Evolutionary conservation across 2,329 filamentous ascomycete species (phyloP).

Genomic region (Cytospora chrysosperma): DNA sequence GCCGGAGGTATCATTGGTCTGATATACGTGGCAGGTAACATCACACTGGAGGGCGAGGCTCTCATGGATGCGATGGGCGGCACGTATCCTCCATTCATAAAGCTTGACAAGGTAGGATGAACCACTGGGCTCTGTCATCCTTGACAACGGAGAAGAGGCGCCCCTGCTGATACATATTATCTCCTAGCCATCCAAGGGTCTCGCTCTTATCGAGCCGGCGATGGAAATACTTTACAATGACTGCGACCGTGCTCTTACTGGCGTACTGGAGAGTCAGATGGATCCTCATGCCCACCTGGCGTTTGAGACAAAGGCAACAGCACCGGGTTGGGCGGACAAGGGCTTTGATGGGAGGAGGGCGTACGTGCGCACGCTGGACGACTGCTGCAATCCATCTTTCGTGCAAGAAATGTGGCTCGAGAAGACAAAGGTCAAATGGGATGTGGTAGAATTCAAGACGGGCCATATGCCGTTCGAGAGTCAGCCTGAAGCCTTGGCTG

Average conservation of each 20-base stretch:
- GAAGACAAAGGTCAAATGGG: slow-evolving; percentile 29
- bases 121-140: background rate
- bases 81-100: background rate
- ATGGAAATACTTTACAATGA: slow-evolving; percentile 11
- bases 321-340: slow-evolving; percentile 7
- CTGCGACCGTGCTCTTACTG: background rate
- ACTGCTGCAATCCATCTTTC: slow-evolving; percentile 27
- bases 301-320: background rate
- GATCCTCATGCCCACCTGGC: slow-evolving; percentile 23
- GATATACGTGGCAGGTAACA: slow-evolving; percentile 10
- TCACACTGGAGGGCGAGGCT: background rate
- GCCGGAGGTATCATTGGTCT: background rate
- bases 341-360: slow-evolving; percentile 11
- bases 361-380: slow-evolving; percentile 17
- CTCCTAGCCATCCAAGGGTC: slow-evolving; percentile 1
- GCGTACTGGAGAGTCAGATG: background rate
- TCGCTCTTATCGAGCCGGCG: slow-evolving; percentile 4
- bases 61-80: background rate
- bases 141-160: background rate
- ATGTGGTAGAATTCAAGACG: slow-evolving; percentile 28
- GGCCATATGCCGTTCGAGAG: slow-evolving; percentile 33
- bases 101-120: slow-evolving; percentile 2
- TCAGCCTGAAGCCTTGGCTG: slow-evolving; percentile 26
- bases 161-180: background rate
- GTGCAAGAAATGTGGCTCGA: slow-evolving; percentile 29